Evolutionary conservation across 768 basidiomycete genomes (phyloP), one percentile per base, ranked within the genome.

Genomic region (Leucosporidium creatinivorum): DNA sequence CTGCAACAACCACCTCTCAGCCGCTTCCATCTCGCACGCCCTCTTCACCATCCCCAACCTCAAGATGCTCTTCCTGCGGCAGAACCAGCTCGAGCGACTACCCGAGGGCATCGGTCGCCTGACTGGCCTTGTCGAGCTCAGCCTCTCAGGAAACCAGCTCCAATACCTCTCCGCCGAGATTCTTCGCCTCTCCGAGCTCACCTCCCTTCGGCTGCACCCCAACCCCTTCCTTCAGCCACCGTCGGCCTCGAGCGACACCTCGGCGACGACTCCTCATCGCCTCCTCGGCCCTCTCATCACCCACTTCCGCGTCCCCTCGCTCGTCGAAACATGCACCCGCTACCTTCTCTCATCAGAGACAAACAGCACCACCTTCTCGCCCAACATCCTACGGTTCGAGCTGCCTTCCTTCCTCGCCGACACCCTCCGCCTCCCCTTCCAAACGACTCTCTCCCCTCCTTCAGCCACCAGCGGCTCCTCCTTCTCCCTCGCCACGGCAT

Each of bases 11-110:
- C 28, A 63, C 18, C 66, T 74, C 33, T 65, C 54, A 7, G 52
- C 66, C 7, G 48, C 44, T 15, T 59, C 68, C 25, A 57, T 74
- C 39, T 61, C 73, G 23, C 61, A 68, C 51, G 49, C 68, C 12
- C 65, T 74, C 17, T 74, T 72, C 59, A 51, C 47, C 4, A 61
- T 74, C 62, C 19, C 33, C 23, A 74, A 74, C 62, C 49, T 68
- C 10, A n/a, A 39, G 13, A 51, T 39, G 30, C 73, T 74, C 36
- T 65, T 51, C 23, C 68, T 74, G 3, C 62, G 70, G 3, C 17
- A 51, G 18, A 74, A 72, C 61, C 25, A 48, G 47, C 67, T 74
- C 61, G 70, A 66, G 4, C 50, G 33, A 13, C 58, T 74, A 0
- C 73, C 73, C 19, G 56, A 64, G 19, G 60, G 66, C 4, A 65